Conservation (phyloP, 345 rosid species). For the Balakata baccata region DNA sequence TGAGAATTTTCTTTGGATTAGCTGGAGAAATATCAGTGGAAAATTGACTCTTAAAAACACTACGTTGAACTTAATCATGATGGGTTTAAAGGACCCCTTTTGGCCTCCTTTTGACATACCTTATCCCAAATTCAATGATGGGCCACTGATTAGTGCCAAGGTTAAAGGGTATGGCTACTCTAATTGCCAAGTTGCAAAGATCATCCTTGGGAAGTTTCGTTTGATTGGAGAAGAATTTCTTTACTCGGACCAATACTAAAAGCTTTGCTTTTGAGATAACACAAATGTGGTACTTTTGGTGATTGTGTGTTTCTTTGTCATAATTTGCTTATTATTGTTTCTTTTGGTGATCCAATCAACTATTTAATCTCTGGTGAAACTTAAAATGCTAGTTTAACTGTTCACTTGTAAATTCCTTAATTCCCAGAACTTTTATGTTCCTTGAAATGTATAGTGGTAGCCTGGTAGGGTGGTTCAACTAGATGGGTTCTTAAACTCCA, state of each 20-base stretch:
- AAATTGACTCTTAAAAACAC: neutral
- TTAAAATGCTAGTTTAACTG: no score
- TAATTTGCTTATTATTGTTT: neutral
- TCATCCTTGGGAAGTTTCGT: neutral
- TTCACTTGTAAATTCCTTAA: neutral
- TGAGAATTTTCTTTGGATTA: no score
- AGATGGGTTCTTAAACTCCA: neutral
- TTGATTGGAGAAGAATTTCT: neutral
- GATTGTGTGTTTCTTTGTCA: neutral
- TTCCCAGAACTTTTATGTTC: neutral
- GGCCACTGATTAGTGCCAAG: no score
- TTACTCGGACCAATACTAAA: neutral
- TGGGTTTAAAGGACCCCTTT: neutral
- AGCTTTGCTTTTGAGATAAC: neutral
- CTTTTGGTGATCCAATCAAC: neutral
- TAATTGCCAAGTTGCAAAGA: no score
- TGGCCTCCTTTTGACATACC: no score
- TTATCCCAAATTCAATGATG: no score
- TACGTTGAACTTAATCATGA: neutral
- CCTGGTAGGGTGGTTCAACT: neutral
- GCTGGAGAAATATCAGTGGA: neutral
- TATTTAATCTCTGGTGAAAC: neutral
- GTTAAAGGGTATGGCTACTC: no score
- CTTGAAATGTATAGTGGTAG: conserved; percentile 1
- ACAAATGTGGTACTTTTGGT: neutral